A percentile compares a stretch with the other conserved stretches of the same genome.
Conservation (phyloP, 805 yeast species). For the Candida oleophila region DNA sequence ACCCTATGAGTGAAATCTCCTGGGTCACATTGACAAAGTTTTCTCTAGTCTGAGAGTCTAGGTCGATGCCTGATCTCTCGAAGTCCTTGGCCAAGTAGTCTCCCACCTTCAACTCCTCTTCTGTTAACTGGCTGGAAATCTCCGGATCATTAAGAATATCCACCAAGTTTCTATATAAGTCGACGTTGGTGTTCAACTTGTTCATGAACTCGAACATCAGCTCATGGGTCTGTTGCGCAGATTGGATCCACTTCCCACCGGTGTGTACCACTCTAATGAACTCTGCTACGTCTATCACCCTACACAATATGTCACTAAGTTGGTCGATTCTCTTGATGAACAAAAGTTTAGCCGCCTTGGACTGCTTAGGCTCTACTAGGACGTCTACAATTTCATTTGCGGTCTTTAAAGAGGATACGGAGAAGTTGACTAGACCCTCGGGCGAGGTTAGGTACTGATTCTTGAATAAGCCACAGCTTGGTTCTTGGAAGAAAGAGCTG, state of each 20-base stretch:
- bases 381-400: constrained; percentile 61
- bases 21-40: constrained; percentile 78
- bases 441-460: constrained; percentile 72
- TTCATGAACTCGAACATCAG: constrained; percentile 93
- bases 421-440: constrained; percentile 65
- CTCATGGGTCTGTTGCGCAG: constrained; percentile 87
- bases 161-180: constrained; percentile 59
- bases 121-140: constrained; percentile 39
- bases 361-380: constrained; percentile 32
- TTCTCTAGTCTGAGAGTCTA: constrained; percentile 62
- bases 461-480: constrained; percentile 62
- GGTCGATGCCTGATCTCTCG: constrained; percentile 83
- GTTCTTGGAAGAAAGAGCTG: constrained; percentile 1
- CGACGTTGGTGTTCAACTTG: constrained; percentile 78
- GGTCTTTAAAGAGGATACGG: constrained; percentile 57
- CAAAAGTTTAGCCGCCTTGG: constrained; percentile 16
- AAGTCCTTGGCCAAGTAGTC: constrained; percentile 78
- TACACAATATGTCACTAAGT: constrained; percentile 82
- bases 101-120: constrained; percentile 84
- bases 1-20: constrained; percentile 77
- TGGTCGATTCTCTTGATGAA: constrained; percentile 74
- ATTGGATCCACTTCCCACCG: constrained; percentile 60
- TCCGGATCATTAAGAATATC: constrained; percentile 47
- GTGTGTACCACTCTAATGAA: constrained; percentile 91
- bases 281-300: constrained; percentile 92